Percentiles rank a stretch among this genome's conserved stretches.
phyloP scores from a whole-genome alignment of 1,284 basidiomycete species.

The Gymnopus androsaceus region DNA sequence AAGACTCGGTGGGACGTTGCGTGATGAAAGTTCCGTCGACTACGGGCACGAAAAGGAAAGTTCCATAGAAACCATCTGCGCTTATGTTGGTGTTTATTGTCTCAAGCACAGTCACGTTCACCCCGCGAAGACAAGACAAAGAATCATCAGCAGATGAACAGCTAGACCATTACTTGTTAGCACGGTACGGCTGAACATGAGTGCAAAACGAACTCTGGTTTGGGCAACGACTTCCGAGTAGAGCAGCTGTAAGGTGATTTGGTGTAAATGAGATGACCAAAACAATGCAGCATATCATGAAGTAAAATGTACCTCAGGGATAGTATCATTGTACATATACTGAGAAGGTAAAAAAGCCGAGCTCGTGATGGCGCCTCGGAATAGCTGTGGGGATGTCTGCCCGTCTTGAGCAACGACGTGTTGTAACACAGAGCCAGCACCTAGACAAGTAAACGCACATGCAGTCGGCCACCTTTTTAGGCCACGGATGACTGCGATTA shows the following conservation, averaged over 20 bases:
- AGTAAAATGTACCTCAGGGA: conserved; percentile 27
- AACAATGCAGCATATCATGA: neutral
- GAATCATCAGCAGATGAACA: conserved; percentile 27
- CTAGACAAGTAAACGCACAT: neutral
- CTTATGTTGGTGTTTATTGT: conserved; percentile 28
- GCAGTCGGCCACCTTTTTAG: neutral
- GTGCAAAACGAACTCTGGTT: conserved; percentile 20
- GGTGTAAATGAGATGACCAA: neutral
- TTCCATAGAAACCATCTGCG: conserved; percentile 27
- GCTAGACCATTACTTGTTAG: conserved; percentile 20
- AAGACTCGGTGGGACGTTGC: conserved; percentile 31
- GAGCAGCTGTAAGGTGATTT: conserved; percentile 21
- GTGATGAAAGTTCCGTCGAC: conserved; percentile 37
- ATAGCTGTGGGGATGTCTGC: conserved; percentile 41
- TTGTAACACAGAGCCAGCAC: conserved; percentile 23
- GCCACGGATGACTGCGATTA: neutral
- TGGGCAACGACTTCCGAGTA: conserved; percentile 25
- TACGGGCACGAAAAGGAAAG: conserved; percentile 35
- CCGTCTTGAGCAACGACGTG: conserved; percentile 34
- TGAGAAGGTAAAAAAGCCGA: conserved; percentile 33
- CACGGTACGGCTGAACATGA: neutral
- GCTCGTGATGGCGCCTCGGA: conserved; percentile 35
- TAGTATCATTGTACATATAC: conserved; percentile 29
- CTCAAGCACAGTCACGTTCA: conserved; percentile 24
- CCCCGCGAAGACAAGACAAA: conserved; percentile 24